Evolutionary conservation across 176 grass and related monocot species (phyloP).

Genomic region (Thalia dealbata): DNA sequence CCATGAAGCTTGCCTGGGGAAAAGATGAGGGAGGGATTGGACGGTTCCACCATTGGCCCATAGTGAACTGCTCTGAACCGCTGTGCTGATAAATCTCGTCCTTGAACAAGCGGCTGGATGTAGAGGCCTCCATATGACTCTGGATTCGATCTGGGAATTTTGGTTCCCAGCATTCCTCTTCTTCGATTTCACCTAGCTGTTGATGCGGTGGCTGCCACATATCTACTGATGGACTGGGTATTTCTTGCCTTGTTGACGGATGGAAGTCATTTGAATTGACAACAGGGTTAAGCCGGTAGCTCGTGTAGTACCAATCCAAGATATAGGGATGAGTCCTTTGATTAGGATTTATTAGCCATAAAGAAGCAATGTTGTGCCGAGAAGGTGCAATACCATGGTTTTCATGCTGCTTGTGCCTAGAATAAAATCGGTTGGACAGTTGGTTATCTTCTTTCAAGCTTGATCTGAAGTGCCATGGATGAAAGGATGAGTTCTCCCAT

Average conservation of each 20-base stretch:
- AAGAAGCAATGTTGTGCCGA: slow-evolving; percentile 36
- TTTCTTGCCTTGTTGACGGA: slow-evolving; percentile 16
- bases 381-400: slow-evolving; percentile 15
- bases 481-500: slow-evolving; percentile 39
- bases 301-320: slow-evolving; percentile 85
- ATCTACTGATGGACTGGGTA: slow-evolving; percentile 11
- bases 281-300: slow-evolving; percentile 16
- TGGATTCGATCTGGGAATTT: slow-evolving; percentile 28
- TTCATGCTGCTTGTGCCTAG: slow-evolving; percentile 19
- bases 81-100: slow-evolving; percentile 17
- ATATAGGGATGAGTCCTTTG: slow-evolving; percentile 63
- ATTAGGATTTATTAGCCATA: slow-evolving; percentile 46
- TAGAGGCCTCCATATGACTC: slow-evolving; percentile 62
- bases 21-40: slow-evolving; percentile 1
- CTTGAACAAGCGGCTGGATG: slow-evolving; percentile 50
- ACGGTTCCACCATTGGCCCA: slow-evolving; percentile 44
- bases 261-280: slow-evolving; percentile 23
- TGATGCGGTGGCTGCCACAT: slow-evolving; percentile 12
- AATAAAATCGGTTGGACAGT: slow-evolving; percentile 27
- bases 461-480: slow-evolving; percentile 35
- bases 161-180: slow-evolving; percentile 16
- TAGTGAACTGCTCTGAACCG: slow-evolving; percentile 3
- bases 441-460: slow-evolving; percentile 33
- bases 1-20: slow-evolving; percentile 47
- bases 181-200: slow-evolving; percentile 37